Conservation (phyloP, 2,329 filamentous ascomycete species). For the Esteya vermicola region DNA sequence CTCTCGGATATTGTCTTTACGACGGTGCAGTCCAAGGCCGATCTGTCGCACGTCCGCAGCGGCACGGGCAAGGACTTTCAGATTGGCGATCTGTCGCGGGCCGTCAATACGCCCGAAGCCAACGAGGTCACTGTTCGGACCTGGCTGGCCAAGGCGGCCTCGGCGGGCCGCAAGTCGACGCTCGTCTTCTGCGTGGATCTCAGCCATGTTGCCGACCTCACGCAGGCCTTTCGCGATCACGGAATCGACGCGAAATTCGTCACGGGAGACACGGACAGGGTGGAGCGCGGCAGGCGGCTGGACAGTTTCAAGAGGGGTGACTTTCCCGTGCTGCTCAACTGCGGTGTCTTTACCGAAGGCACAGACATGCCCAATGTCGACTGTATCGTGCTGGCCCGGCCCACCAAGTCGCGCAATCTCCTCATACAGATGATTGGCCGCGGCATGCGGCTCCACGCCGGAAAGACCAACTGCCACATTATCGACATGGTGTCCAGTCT, state of each 20-base stretch:
- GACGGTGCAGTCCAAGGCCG: slow-evolving; percentile 70
- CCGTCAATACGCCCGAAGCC: slow-evolving; percentile 65
- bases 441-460: slow-evolving; percentile 69
- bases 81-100: slow-evolving; percentile 58
- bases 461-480: slow-evolving; percentile 80
- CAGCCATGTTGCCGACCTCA: slow-evolving; percentile 63
- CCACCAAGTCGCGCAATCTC: slow-evolving; percentile 83
- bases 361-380: slow-evolving; percentile 97
- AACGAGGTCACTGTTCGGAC: slow-evolving; percentile 78
- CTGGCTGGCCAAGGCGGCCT: slow-evolving; percentile 63
- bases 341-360: slow-evolving; percentile 91
- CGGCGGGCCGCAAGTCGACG: slow-evolving; percentile 51
- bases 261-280: slow-evolving; percentile 63
- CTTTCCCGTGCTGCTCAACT: slow-evolving; percentile 84
- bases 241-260: slow-evolving; percentile 75
- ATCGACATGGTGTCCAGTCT: slow-evolving; percentile 92
- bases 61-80: slow-evolving; percentile 66
- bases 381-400: slow-evolving; percentile 75
- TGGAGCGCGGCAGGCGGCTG: slow-evolving; percentile 55
- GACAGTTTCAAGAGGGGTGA: slow-evolving; percentile 62
- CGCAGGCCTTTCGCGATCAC: slow-evolving; percentile 57
- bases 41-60: slow-evolving; percentile 57
- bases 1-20: slow-evolving; percentile 87
- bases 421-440: slow-evolving; percentile 96
- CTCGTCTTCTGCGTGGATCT: slow-evolving; percentile 91